These are phyloP conservation scores for Strobilomyces echinocephalus DNA, from an alignment of 768 basidiomycete genomes.

Conservation along the genomic window DNA sequence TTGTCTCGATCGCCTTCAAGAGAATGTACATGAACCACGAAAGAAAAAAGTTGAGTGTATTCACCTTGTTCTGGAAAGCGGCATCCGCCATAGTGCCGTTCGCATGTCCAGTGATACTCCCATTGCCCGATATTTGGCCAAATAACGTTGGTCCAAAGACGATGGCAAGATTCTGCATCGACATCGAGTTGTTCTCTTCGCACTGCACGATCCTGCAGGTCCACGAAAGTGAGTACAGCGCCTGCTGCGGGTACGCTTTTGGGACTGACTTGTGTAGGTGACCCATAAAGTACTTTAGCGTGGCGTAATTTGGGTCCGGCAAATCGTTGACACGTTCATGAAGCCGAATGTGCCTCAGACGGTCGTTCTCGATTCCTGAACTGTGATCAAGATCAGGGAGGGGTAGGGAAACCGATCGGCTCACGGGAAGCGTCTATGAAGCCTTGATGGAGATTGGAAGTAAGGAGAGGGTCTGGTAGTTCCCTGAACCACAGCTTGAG, in stretches of 20 bases:
- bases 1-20: constrained; percentile 85
- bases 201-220: constrained; percentile 65
- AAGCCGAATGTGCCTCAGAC: constrained; percentile 89
- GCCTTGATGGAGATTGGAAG: constrained; percentile 75
- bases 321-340: constrained; percentile 98
- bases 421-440: constrained; percentile 95
- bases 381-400: background rate
- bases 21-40: constrained; percentile 8
- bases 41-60: background rate
- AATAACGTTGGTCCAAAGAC: constrained; percentile 98
- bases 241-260: background rate
- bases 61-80: constrained; percentile 66
- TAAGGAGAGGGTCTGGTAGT: constrained; percentile 89
- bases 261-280: constrained; percentile 77
- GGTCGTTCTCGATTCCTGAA: constrained; percentile 86
- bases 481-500: constrained; percentile 96
- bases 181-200: constrained; percentile 84
- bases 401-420: constrained; percentile 27
- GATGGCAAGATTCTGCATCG: constrained; percentile 87
- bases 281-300: constrained; percentile 91
- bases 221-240: constrained; percentile 7
- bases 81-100: constrained; percentile 65
- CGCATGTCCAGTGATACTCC: constrained; percentile 41
- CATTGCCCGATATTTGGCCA: constrained; percentile 53
- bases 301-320: constrained; percentile 98